A percentile compares a stretch with the other conserved stretches of the same genome.
These are phyloP conservation scores for Colletotrichum sp. DNA, from an alignment of 2,329 filamentous ascomycete genomes.

Conservation along the genomic window DNA sequence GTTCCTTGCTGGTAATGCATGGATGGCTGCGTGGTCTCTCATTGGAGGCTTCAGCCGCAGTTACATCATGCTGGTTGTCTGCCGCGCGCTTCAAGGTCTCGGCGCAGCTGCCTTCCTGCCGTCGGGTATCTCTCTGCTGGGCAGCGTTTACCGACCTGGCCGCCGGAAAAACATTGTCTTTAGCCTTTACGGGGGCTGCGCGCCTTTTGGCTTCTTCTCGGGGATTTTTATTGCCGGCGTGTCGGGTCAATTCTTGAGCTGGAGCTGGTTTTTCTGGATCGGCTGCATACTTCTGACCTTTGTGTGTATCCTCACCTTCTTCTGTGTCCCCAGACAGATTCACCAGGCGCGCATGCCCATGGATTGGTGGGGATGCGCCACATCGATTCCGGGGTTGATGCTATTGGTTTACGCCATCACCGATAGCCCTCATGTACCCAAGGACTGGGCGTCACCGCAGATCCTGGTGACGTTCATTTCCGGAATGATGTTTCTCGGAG, in stretches of 20 bases:
- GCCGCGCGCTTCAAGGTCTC: constrained; percentile 71
- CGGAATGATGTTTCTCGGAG: neutral
- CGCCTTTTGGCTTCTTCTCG: neutral
- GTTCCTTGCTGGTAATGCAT: constrained; percentile 32
- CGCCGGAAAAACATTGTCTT: neutral
- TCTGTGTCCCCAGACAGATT: neutral
- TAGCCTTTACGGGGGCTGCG: neutral
- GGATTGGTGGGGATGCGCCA: neutral
- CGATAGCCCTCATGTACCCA: neutral
- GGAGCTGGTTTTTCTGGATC: neutral
- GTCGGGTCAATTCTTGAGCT: neutral
- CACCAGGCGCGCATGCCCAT: constrained; percentile 55
- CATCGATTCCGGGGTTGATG: neutral
- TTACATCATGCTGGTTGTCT: constrained; percentile 70
- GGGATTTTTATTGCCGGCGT: neutral
- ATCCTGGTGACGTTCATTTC: neutral
- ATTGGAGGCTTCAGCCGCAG: constrained; percentile 68
- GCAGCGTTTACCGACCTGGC: neutral
- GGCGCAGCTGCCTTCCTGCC: constrained; percentile 73
- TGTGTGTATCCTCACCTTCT: constrained; percentile 56
- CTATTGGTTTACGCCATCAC: neutral
- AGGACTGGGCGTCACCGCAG: neutral
- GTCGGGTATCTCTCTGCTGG: constrained; percentile 43
- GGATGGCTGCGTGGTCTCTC: constrained; percentile 70
- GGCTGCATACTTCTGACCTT: neutral